Conservation (phyloP, 2,329 filamentous ascomycete species). For the Hirsutella thompsonii region DNA sequence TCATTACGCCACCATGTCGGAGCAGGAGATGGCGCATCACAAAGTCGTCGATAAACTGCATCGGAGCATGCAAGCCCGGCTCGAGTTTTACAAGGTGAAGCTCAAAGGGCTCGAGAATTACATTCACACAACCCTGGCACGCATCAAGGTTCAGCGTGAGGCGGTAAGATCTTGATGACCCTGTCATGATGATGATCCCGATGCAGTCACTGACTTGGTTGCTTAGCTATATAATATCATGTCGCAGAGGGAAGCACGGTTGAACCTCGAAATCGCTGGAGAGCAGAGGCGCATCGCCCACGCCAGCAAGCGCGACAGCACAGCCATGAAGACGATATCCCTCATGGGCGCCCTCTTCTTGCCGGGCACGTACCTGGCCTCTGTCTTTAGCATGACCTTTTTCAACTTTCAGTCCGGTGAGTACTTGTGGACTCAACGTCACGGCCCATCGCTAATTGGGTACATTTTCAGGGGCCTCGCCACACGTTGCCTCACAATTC, state of each 20-base stretch:
- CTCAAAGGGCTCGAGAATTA: slow-evolving; percentile 50
- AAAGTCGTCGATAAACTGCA: slow-evolving; percentile 32
- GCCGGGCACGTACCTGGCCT: slow-evolving; percentile 48
- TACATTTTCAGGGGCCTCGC: not conserved
- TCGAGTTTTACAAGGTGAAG: slow-evolving; percentile 50
- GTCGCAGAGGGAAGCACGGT: slow-evolving; percentile 49
- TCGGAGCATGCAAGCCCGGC: slow-evolving; percentile 34
- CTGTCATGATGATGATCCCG: too few species aligned
- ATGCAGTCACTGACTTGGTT: not conserved
- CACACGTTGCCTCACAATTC: slow-evolving; percentile 19
- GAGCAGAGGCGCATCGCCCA: slow-evolving; percentile 47
- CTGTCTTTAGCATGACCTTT: slow-evolving; percentile 54
- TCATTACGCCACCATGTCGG: slow-evolving; percentile 4
- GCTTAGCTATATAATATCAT: slow-evolving; percentile 51
- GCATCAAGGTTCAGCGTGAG: slow-evolving; percentile 47
- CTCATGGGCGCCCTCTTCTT: slow-evolving; percentile 51
- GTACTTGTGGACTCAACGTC: slow-evolving; percentile 5
- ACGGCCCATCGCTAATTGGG: too few species aligned
- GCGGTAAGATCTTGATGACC: slow-evolving; percentile 29
- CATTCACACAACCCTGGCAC: slow-evolving; percentile 46
- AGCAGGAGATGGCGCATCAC: slow-evolving; percentile 14
- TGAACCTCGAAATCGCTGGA: slow-evolving; percentile 50
- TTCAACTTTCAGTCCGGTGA: slow-evolving; percentile 45
- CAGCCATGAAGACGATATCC: slow-evolving; percentile 53
- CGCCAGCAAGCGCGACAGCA: slow-evolving; percentile 47